These are phyloP conservation scores for Boletus speciosus DNA, from an alignment of 768 basidiomycete species.

Conservation along the genomic window DNA sequence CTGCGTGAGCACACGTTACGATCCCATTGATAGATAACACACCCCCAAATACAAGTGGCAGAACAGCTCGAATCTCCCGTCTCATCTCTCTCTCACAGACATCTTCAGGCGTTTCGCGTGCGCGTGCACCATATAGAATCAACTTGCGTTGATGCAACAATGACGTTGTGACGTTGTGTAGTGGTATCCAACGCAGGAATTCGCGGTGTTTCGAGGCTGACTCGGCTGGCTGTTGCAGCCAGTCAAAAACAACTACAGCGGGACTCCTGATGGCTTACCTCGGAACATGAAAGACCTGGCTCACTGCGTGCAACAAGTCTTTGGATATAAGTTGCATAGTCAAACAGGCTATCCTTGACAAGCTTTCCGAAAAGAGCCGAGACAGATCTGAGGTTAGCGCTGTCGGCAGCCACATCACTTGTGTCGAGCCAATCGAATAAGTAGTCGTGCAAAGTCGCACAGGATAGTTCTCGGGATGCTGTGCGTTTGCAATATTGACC, in stretches of 20 bases:
- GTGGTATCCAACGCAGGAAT: slow-evolving; percentile 55
- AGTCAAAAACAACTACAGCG: not conserved
- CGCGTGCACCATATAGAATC: slow-evolving; percentile 64
- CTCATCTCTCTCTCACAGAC: slow-evolving; percentile 66
- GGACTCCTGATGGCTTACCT: slow-evolving; percentile 37
- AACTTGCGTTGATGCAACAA: slow-evolving; percentile 66
- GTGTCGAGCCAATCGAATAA: slow-evolving; percentile 81
- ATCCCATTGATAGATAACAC: not conserved
- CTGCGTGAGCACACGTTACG: slow-evolving; percentile 2
- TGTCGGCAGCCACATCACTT: slow-evolving; percentile 56
- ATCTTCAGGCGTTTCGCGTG: slow-evolving; percentile 70
- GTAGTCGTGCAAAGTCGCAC: slow-evolving; percentile 66
- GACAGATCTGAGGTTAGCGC: slow-evolving; percentile 43
- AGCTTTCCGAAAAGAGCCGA: slow-evolving; percentile 71
- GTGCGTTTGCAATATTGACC: slow-evolving; percentile 59
- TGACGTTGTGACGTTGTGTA: slow-evolving; percentile 56
- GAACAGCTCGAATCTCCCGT: slow-evolving; percentile 58
- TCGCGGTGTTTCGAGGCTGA: slow-evolving; percentile 56
- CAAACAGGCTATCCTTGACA: slow-evolving; percentile 66
- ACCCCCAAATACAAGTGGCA: slow-evolving; percentile 73
- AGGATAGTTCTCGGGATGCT: slow-evolving; percentile 58
- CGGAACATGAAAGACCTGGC: slow-evolving; percentile 48
- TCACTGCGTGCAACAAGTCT: slow-evolving; percentile 81
- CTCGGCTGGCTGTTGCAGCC: slow-evolving; percentile 3
- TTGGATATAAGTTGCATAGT: slow-evolving; percentile 72